phyloP scores from a whole-genome alignment of 2,329 filamentous ascomycete genomes.

The Myriosclerotinia curreyana region DNA sequence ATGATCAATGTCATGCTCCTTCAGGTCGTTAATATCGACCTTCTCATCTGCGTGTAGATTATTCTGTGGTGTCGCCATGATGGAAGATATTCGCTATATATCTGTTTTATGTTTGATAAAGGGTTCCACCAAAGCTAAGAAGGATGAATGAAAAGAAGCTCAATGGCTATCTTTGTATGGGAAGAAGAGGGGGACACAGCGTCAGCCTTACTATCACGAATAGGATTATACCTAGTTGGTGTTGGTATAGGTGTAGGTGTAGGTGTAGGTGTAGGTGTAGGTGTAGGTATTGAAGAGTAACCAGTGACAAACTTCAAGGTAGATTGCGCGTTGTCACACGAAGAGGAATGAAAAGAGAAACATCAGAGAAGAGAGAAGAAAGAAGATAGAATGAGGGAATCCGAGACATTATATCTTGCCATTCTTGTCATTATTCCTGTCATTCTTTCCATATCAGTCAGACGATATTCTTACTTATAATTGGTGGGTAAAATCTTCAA shows the following conservation, averaged over 20 bases:
- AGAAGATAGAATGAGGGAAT: not conserved
- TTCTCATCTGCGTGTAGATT: not conserved
- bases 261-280: no score
- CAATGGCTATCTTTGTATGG: not conserved
- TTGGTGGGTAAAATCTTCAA: slow-evolving; percentile 4
- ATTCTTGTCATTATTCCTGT: no score
- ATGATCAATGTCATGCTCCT: not conserved
- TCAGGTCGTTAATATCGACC: not conserved
- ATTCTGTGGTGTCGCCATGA: not conserved
- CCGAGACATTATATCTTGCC: slow-evolving; percentile 1
- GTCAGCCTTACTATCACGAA: not conserved
- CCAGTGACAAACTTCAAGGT: no score
- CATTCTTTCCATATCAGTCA: not conserved
- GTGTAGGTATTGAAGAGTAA: not conserved
- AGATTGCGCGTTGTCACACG: not conserved
- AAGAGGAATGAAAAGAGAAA: not conserved
- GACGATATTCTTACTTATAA: not conserved
- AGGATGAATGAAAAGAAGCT: not conserved
- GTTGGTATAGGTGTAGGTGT: no score
- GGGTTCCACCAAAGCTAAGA: not conserved
- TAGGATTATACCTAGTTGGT: no score
- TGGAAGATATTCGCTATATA: not conserved
- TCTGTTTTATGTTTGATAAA: not conserved
- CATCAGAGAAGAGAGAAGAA: no score
- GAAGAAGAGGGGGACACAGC: not conserved